Base-by-base conservation (phyloP, 2,329 filamentous ascomycete genomes). In the Emergomyces africanus region DNA sequence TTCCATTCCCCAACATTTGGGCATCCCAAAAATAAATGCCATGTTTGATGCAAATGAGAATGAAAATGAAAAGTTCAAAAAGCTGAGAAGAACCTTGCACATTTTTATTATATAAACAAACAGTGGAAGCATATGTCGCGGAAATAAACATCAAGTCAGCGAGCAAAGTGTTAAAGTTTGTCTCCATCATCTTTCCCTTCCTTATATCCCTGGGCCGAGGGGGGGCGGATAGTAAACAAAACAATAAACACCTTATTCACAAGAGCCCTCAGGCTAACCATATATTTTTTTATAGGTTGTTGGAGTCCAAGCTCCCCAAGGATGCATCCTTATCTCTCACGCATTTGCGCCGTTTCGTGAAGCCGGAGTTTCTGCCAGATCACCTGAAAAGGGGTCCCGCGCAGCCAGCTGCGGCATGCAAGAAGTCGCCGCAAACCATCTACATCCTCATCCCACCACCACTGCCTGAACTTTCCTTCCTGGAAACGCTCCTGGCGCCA, bases 121-220 rank as follows among this genome's bases (percentile, higher is more conserved):
- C 60, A 78, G 75, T 64, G 35, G 70, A 75, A 56, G 75, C 75
- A 15, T 75, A 74, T 58, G 72, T 74, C 54, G 71, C 72, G 23
- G 75, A 77, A 65, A 72, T 78, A 59, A 72, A 74, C 49, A 67
- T 75, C 51, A 77, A 74, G 66, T 67, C 69, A 57, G 75, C 75
- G 10, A 74, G 73, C 20, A 74, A 73, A 61, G 74, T 75, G 51
- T 66, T 74, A 56, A 74, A 76, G 75, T 77, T 64, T 60, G 70
- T 30, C 48, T 48, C 44, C 44, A 20, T 33, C 2, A 8, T 12
- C 14, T 33, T 50, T 33, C 28, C 18, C 41, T 42, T 42, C 14
- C 8, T 20, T n/a, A 35, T 51, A 35, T 6, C 6, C 3, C 30
- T 30, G 20, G 9, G 20, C 2, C 18, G 6, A 28, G 4, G n/a